These are phyloP conservation scores for Letharia columbiana DNA, from an alignment of 495 filamentous ascomycete species.

Conservation along the genomic window DNA sequence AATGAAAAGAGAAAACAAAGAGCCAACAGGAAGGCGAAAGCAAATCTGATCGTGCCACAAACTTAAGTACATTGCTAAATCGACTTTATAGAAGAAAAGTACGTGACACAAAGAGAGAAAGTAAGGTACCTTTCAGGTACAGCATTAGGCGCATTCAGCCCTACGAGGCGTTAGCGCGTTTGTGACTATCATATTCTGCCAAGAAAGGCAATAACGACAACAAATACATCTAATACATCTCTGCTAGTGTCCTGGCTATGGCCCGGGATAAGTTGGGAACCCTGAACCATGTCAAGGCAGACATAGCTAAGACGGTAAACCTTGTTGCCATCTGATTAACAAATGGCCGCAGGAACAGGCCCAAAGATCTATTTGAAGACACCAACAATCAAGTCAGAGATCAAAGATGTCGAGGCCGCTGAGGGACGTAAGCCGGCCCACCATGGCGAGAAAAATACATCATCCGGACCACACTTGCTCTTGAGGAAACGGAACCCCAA, in stretches of 20 bases:
- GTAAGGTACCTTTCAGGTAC: too few relatives aligned
- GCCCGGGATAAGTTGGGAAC: not conserved
- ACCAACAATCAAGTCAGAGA: conserved; percentile 5
- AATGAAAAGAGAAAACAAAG: too few relatives aligned
- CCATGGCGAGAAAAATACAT: not conserved
- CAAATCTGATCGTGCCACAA: too few relatives aligned
- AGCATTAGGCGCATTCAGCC: not conserved
- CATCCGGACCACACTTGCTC: not conserved
- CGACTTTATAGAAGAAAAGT: too few relatives aligned
- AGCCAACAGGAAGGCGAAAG: too few relatives aligned
- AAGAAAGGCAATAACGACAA: not conserved
- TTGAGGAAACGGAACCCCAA: conserved; percentile 4
- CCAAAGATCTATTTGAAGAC: not conserved
- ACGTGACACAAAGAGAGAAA: too few relatives aligned
- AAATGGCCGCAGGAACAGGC: not conserved
- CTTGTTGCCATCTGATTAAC: not conserved
- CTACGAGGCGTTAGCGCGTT: not conserved
- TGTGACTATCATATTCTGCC: not conserved
- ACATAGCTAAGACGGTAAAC: too few relatives aligned
- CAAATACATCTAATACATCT: not conserved
- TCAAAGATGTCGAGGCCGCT: not conserved
- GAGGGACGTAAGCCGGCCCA: not conserved
- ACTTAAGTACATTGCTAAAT: too few relatives aligned
- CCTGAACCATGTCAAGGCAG: not conserved
- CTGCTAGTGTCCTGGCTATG: not conserved